A percentile compares a stretch with the other conserved stretches of the same genome.
Conservation (phyloP, 495 filamentous ascomycete genomes). For the Neurospora discreta region DNA sequence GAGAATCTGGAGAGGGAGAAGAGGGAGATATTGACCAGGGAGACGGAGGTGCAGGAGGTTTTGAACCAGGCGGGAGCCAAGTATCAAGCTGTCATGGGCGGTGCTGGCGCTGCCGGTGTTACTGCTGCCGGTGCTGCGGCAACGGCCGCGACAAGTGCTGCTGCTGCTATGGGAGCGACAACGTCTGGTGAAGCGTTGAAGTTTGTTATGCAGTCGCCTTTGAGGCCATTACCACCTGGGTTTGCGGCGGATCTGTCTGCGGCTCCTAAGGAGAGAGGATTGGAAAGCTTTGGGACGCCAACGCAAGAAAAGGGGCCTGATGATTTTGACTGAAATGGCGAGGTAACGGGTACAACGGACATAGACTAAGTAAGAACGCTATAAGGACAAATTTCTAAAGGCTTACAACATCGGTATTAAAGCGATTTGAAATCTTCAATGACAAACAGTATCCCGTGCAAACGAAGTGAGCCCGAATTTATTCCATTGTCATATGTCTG, state of each 20-base stretch:
- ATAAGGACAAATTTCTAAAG: no score
- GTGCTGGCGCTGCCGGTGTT: constrained; percentile 10
- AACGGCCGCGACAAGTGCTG: constrained; percentile 21
- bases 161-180: constrained; percentile 1
- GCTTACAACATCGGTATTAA: no score
- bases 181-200: constrained; percentile 8
- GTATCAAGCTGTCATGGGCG: constrained; percentile 41
- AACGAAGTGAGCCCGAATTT: not conserved
- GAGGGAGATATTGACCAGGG: constrained; percentile 54
- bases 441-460: not conserved
- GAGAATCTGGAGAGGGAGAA: constrained; percentile 26
- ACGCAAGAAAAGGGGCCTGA: constrained; percentile 37
- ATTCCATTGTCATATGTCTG: not conserved
- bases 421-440: no score
- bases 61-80: constrained; percentile 74
- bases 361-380: no score
- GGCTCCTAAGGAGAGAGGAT: constrained; percentile 32
- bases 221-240: constrained; percentile 18
- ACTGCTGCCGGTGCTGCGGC: constrained; percentile 8
- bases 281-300: constrained; percentile 50
- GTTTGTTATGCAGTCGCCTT: constrained; percentile 19
- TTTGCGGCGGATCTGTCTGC: constrained; percentile 19
- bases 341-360: not conserved
- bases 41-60: constrained; percentile 71
- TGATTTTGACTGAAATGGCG: constrained; percentile 14